These are phyloP conservation scores for Coelastrella sp. DNA, from an alignment of 139 green algal species.

Conservation along the genomic window DNA sequence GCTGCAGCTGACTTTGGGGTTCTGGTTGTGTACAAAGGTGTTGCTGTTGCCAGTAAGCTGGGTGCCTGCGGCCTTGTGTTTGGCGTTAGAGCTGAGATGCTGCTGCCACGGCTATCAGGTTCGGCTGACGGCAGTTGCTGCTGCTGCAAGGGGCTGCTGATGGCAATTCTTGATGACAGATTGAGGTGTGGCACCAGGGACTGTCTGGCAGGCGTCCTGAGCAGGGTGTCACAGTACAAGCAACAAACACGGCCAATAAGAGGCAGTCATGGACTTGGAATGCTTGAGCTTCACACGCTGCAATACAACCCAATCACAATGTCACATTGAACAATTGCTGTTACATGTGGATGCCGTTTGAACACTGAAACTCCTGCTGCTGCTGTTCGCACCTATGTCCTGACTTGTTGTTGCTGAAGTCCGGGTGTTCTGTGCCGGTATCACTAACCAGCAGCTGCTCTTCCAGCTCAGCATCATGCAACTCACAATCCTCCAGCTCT, in stretches of 20 bases:
- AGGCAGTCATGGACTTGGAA: too few species aligned
- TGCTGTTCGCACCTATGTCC: not conserved
- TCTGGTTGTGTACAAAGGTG: not conserved
- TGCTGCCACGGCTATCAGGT: not conserved
- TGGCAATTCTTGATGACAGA: not conserved
- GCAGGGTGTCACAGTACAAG: too few species aligned
- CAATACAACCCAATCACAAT: too few species aligned
- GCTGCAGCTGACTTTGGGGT: not conserved
- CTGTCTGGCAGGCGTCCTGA: not conserved
- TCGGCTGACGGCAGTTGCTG: not conserved
- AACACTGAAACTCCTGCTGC: not conserved
- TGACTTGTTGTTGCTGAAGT: not conserved
- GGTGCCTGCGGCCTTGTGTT: not conserved
- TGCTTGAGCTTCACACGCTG: too few species aligned
- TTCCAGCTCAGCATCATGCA: not conserved
- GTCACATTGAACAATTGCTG: too few species aligned
- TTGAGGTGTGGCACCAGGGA: constrained; percentile 12
- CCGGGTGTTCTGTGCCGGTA: not conserved
- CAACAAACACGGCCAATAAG: too few species aligned
- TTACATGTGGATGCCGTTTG: too few species aligned
- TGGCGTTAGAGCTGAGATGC: not conserved
- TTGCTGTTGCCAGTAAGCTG: not conserved
- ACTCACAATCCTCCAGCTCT: not conserved
- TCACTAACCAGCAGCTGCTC: not conserved
- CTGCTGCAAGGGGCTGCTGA: not conserved